Evolutionary conservation across 805 yeast genomes (phyloP).

Genomic region (Saturnispora quitensis): DNA sequence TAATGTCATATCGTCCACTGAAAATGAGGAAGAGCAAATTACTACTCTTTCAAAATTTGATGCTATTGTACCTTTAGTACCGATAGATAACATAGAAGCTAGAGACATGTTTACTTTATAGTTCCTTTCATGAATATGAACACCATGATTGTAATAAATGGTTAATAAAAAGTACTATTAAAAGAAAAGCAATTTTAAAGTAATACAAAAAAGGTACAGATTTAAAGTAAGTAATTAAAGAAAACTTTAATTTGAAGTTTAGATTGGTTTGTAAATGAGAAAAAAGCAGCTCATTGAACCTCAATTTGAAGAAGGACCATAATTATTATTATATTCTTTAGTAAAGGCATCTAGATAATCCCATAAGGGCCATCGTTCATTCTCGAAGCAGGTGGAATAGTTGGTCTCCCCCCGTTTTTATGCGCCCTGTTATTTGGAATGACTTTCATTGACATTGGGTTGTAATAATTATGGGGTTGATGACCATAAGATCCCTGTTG

Average conservation of each 20-base stretch:
- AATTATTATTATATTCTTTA: constrained; percentile 1
- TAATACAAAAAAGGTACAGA: not conserved
- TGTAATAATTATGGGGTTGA: constrained; percentile 3
- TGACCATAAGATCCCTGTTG: constrained; percentile 5
- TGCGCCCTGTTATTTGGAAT: not conserved
- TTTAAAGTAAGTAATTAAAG: not conserved
- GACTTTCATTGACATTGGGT: constrained; percentile 7
- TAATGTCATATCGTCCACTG: not conserved
- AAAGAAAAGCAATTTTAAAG: not conserved
- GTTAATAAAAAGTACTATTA: not conserved
- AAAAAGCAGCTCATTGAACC: not conserved
- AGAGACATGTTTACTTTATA: not conserved
- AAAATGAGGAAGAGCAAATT: not conserved
- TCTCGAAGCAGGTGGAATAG: constrained; percentile 17
- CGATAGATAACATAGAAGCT: not conserved
- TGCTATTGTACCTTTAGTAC: constrained; percentile 2
- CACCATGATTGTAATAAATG: not conserved
- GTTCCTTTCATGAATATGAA: no score
- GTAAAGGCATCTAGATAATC: constrained; percentile 12
- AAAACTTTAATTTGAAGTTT: not conserved
- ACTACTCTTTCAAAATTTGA: not conserved
- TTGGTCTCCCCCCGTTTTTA: constrained; percentile 3
- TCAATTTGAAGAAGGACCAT: no score
- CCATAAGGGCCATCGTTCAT: constrained; percentile 37
- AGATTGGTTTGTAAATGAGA: not conserved